These are phyloP conservation scores for Microthyrium microscopicum DNA, from an alignment of 2,329 filamentous ascomycete species.

Conservation along the genomic window DNA sequence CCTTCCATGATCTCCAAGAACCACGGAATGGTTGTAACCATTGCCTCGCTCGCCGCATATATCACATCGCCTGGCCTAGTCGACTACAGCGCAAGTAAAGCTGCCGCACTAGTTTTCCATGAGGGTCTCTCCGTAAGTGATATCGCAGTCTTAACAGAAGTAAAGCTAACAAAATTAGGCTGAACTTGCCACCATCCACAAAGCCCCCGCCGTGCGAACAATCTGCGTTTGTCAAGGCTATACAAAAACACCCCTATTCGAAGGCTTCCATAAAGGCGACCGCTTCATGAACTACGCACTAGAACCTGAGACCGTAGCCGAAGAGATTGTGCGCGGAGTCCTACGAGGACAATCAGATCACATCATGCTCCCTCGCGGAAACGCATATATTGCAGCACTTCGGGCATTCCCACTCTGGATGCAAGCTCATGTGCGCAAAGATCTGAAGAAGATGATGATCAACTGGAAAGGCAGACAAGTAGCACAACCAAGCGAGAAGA, in stretches of 20 bases:
- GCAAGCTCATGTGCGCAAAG: slow-evolving; percentile 34
- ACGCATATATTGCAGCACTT: slow-evolving; percentile 18
- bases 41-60: slow-evolving; percentile 48
- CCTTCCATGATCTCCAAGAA: slow-evolving; percentile 45
- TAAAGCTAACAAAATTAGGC: too few relatives aligned
- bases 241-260: slow-evolving; percentile 44
- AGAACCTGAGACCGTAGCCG: slow-evolving; percentile 46
- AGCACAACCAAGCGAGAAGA: slow-evolving; percentile 18
- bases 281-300: slow-evolving; percentile 37
- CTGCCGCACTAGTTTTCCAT: slow-evolving; percentile 49
- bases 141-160: too few relatives aligned
- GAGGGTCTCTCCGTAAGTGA: too few relatives aligned
- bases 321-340: slow-evolving; percentile 44
- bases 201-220: slow-evolving; percentile 46
- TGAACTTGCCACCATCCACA: slow-evolving; percentile 35
- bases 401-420: slow-evolving; percentile 47
- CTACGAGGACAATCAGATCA: slow-evolving; percentile 40
- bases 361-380: slow-evolving; percentile 34
- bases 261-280: slow-evolving; percentile 34
- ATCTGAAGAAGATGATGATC: slow-evolving; percentile 18
- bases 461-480: slow-evolving; percentile 22
- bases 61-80: slow-evolving; percentile 44
- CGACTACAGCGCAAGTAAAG: slow-evolving; percentile 52
- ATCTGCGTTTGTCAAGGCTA: slow-evolving; percentile 49
- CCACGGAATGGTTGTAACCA: slow-evolving; percentile 58